phyloP scores from a whole-genome alignment of 768 basidiomycete genomes.

The Rhizopogon vesiculosus region DNA sequence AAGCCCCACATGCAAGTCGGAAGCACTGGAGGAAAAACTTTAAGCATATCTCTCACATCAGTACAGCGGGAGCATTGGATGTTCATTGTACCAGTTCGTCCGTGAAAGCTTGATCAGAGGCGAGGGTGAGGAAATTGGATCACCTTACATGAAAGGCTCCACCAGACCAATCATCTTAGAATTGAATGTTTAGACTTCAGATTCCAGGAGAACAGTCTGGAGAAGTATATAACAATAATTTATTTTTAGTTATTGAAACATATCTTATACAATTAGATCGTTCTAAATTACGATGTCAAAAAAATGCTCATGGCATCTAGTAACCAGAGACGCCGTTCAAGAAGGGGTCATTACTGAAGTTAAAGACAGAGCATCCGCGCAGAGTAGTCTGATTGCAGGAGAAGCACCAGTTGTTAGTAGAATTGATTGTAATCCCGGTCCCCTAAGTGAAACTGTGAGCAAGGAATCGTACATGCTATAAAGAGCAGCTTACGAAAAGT shows the following conservation, averaged over 20 bases:
- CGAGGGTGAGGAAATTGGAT: background rate
- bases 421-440: conserved; percentile 5
- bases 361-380: conserved; percentile 8
- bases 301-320: background rate
- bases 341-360: conserved; percentile 6
- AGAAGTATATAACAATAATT: background rate
- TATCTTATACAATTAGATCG: background rate
- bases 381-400: conserved; percentile 9
- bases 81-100: background rate
- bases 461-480: background rate
- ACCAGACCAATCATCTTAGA: background rate
- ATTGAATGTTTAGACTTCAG: background rate
- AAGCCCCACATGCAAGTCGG: too few species aligned
- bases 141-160: too few species aligned
- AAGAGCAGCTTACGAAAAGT: conserved; percentile 1
- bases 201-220: background rate
- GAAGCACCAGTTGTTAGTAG: conserved; percentile 13
- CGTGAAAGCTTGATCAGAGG: background rate
- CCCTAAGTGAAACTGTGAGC: background rate
- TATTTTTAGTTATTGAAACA: background rate
- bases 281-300: background rate
- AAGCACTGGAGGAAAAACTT: background rate
- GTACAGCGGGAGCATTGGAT: background rate
- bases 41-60: background rate
- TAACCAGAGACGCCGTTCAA: background rate